Evolutionary conservation across 106 monocot genomes (phyloP), one percentile per base, ranked within the genome.

Genomic region (Dioscorea dumetorum): DNA sequence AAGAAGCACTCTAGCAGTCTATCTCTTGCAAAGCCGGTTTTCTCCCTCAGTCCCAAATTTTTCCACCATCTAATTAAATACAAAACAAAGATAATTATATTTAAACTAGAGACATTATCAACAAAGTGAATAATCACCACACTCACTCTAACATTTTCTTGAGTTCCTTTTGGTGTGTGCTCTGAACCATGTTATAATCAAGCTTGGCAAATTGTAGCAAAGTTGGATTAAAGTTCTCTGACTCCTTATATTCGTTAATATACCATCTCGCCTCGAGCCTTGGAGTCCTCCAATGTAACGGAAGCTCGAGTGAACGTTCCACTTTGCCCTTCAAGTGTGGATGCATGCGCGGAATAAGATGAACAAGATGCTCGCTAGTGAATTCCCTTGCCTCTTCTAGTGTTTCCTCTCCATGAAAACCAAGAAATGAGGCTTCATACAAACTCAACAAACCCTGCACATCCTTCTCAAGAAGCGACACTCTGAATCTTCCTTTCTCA

Each of bases 181-280:
- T 68, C 54, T 68, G 73, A 17, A 73, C 68, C 17, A 50, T 21
- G 50, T 90, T 80, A 61, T 80, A 90, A 48, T 90, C 83, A 5
- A 90, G 70, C 64, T 73, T 90, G 4, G 83, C 85, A 3, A 90
- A 50, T 70, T 86, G 67, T 8, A 90, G 69, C 24, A 90, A 33
- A 16, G 21, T 4, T 16, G 75, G 70, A 20, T 78, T 58, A 63
- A 73, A 50, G 34, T 48, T 53, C 1, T 70, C 50, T 33, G 72
- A 41, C 50, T n/a, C 75, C 23, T 63, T 50, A 35, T 78, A 90
- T 11, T 24, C 20, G 14, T 83, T 73, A 8, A 90, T 83, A 70
- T 33, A 90, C 69, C 77, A 75, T 24, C 75, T 31, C 3, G 83
- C 56, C 5, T 90, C 69, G 1, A 82, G 21, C 69, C 85, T 80